Conservation (phyloP, 768 basidiomycete species). For the Boletus huronensis region DNA sequence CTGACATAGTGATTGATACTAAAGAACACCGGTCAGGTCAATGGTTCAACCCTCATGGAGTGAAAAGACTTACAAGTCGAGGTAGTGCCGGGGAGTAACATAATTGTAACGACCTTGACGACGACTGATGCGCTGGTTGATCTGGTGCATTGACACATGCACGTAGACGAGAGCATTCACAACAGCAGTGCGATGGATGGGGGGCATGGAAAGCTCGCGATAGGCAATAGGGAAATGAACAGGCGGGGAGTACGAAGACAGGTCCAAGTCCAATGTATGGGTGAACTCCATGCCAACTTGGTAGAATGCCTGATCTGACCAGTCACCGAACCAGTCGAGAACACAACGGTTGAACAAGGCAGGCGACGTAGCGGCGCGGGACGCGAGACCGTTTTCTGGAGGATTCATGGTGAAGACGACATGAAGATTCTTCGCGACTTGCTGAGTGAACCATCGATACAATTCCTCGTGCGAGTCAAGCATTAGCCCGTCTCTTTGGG, state of each 20-base stretch:
- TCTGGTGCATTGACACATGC: conserved; percentile 83
- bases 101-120: conserved; percentile 96
- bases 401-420: conserved; percentile 99
- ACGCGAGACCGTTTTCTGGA: conserved; percentile 92
- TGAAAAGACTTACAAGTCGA: conserved; percentile 82
- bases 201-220: conserved; percentile 79
- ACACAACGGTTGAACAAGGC: conserved; percentile 99
- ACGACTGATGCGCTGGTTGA: conserved; percentile 85
- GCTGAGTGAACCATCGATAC: conserved; percentile 98
- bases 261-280: conserved; percentile 86
- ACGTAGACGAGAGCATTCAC: conserved; percentile 93
- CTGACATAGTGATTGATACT: conserved; percentile 98
- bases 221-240: conserved; percentile 86
- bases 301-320: conserved; percentile 98
- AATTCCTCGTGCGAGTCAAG: conserved; percentile 96
- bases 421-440: conserved; percentile 96
- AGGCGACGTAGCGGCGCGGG: conserved; percentile 94
- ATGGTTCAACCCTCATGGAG: not conserved
- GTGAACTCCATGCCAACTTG: conserved; percentile 99
- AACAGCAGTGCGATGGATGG: conserved; percentile 83
- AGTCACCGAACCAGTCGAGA: conserved; percentile 99
- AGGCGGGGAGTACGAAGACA: conserved; percentile 77
- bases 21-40: conserved; percentile 9
- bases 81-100: conserved; percentile 95
- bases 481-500: conserved; percentile 98